A percentile compares a stretch with the other conserved stretches of the same genome.
These are phyloP conservation scores for Botrytis deweyae DNA, from an alignment of 2,329 filamentous ascomycete species.

Conservation along the genomic window DNA sequence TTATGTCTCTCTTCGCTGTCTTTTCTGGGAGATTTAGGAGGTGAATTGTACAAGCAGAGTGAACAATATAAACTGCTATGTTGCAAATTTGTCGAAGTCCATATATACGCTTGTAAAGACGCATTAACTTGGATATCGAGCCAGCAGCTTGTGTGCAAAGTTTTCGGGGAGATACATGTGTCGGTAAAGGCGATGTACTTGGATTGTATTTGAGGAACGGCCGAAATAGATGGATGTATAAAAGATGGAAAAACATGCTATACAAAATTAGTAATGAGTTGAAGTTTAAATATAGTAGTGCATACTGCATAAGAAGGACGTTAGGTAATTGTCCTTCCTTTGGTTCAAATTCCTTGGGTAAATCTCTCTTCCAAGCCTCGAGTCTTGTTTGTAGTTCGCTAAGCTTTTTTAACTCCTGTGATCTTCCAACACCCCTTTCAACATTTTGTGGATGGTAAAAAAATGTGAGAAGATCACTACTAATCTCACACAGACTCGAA, in stretches of 20 bases:
- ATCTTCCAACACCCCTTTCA: conserved; percentile 66
- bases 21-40: conserved; percentile 91
- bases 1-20: conserved; percentile 83
- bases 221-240: conserved; percentile 93
- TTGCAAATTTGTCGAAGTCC: conserved; percentile 93
- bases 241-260: conserved; percentile 96
- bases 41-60: conserved; percentile 93
- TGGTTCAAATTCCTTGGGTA: conserved; percentile 84
- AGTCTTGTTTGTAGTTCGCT: conserved; percentile 87
- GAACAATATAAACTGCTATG: conserved; percentile 91
- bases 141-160: conserved; percentile 88
- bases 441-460: conserved; percentile 84
- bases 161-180: conserved; percentile 85
- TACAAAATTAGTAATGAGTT: conserved; percentile 32
- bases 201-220: conserved; percentile 92
- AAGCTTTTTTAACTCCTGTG: conserved; percentile 84
- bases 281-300: conserved; percentile 31
- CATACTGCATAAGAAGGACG: conserved; percentile 80
- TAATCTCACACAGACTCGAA: conserved; percentile 85
- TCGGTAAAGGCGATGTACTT: conserved; percentile 75
- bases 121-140: conserved; percentile 89
- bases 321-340: conserved; percentile 87
- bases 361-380: conserved; percentile 81
- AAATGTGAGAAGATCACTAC: conserved; percentile 80
- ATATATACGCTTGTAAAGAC: conserved; percentile 89